These are phyloP conservation scores for Volvox carteri DNA, from an alignment of 163 green algal species.

Conservation along the genomic window DNA sequence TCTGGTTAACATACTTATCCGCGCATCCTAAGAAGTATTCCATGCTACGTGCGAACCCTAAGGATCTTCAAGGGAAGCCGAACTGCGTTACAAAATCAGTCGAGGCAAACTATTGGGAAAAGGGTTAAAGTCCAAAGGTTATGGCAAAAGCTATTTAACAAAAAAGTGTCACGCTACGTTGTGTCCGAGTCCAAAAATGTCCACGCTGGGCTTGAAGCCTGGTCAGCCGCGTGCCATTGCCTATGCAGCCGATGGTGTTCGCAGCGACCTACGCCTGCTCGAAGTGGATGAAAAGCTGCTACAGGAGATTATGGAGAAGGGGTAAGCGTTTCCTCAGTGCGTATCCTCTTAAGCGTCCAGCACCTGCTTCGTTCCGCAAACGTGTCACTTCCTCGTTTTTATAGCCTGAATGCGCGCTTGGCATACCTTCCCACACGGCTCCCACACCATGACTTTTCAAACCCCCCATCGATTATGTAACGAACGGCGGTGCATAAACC, in stretches of 20 bases:
- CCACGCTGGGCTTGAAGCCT: not conserved
- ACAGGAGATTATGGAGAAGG: constrained; percentile 63
- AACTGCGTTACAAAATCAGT: no score
- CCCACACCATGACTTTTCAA: not conserved
- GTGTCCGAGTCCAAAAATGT: no score
- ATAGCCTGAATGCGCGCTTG: not conserved
- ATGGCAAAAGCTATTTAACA: not conserved
- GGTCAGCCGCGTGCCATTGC: not conserved
- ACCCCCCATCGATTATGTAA: not conserved
- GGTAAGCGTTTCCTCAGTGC: constrained; percentile 50
- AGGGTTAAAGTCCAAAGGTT: not conserved
- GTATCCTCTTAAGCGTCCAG: not conserved
- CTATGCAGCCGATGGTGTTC: constrained; percentile 52
- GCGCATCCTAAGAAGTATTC: no score
- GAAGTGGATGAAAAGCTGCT: constrained; percentile 76
- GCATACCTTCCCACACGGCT: not conserved
- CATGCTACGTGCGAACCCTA: no score
- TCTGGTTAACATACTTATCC: no score
- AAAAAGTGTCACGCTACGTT: no score
- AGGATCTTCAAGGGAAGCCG: no score
- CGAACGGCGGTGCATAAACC: no score
- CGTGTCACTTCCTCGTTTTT: not conserved
- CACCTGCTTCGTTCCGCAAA: not conserved
- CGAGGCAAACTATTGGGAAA: no score
- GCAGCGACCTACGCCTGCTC: constrained; percentile 72